Base-by-base conservation (phyloP, 2,329 filamentous ascomycete genomes). In the Pseudogymnoascus sp. region DNA sequence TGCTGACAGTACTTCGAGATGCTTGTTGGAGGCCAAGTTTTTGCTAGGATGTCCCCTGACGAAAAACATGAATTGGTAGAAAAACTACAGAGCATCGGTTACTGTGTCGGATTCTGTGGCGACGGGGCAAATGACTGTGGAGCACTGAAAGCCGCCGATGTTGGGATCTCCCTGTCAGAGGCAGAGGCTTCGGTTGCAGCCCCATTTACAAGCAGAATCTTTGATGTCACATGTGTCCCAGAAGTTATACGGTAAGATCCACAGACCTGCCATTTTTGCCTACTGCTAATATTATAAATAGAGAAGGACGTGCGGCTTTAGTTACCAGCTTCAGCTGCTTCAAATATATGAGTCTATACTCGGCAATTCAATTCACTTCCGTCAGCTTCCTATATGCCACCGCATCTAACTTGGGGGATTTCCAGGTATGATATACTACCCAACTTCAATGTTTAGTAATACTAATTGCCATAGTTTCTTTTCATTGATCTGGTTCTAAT, bases 271-370 rank as follows among this genome's bases (percentile, higher is more conserved):
- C 10, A 21, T 33, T 33, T 31, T 14, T 38, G 16, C 6, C 56
- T 56, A 61, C 67, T 56, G 60, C 67, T 69, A 62, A 69, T 50
- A 28, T 31, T 18, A 16, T 38, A 37, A 60, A 40, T 63, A 75
- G 92, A 68, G 94, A 99, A 79, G 94, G 94, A 18, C 87, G 95
- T 66, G 93, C 93, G 18, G 91, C 95, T 35, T 82, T 99, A 35
- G 92, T 97, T n/a, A 99, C 94, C 11, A 96, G 92, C 75, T 99
- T 99, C 78, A 95, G 91, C 78, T 99, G 94, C 78, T 99, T 99
- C 83, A 99, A 97, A 79, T 99, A 96, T 77, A 99, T 99, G 95
- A 95, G 90, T 70, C 77, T 99, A 67, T 99, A 99, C 79, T 97
- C 92, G 2, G 93, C 94, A n/a, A 99, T 99, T 68, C 94, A 99